These are phyloP conservation scores for Elaeagnus macrophylla DNA, from an alignment of 306 rosid species.

Conservation along the genomic window DNA sequence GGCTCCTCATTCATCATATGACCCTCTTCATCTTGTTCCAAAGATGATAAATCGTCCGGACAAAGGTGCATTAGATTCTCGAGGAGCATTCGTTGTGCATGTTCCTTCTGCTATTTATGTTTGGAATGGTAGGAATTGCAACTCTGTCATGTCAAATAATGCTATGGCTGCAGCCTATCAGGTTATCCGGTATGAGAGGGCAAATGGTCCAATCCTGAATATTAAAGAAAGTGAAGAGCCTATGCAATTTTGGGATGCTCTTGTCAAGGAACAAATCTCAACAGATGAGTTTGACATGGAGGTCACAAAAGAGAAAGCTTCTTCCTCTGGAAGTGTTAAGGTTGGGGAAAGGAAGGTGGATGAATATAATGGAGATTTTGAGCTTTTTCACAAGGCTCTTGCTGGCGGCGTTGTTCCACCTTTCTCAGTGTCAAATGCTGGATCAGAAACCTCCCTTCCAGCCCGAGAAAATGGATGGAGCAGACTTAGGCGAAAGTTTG, in stretches of 20 bases:
- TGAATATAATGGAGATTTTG: conserved; percentile 73
- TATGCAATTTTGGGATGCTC: conserved; percentile 62
- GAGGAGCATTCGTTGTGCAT: conserved; percentile 81
- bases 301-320: conserved; percentile 18
- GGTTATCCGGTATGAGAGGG: conserved; percentile 73
- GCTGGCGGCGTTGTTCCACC: conserved; percentile 94
- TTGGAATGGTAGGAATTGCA: conserved; percentile 64
- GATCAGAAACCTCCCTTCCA: conserved; percentile 77
- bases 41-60: conserved; percentile 51
- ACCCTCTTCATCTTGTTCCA: conserved; percentile 88
- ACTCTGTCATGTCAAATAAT: conserved; percentile 40
- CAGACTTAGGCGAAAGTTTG: conserved; percentile 48
- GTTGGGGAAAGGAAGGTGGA: conserved; percentile 44
- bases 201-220: conserved; percentile 36
- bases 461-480: conserved; percentile 79
- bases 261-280: conserved; percentile 30
- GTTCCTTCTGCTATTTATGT: conserved; percentile 74
- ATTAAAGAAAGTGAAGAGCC: conserved; percentile 73
- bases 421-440: conserved; percentile 43
- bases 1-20: conserved; percentile 92
- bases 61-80: conserved; percentile 69
- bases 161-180: conserved; percentile 62
- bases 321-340: conserved; percentile 21
- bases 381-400: conserved; percentile 67
- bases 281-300: conserved; percentile 28